Evolutionary conservation across 352 stramenopile genomes (phyloP), one percentile per base, ranked within the genome.

Genomic region (Thalassiosira hispida): DNA sequence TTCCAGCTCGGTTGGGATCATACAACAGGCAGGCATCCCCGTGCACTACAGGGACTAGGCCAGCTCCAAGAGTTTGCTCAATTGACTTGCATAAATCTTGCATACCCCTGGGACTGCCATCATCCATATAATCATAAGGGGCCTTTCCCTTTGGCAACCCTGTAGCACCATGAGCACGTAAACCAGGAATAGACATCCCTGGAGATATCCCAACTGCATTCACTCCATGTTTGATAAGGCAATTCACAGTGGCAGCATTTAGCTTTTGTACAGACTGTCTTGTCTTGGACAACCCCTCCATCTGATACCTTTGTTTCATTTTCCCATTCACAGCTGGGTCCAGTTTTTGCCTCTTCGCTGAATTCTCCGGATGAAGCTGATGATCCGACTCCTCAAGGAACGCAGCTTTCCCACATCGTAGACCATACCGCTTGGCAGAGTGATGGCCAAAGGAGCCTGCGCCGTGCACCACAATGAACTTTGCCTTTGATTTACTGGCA

Each of bases 371-470:
- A 49, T 49, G 40, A 49, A 18, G 3, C 11, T 5, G 9, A 16
- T 49, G 4, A 16, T 49, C 40, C n/a, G 40, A 25, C 2, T 67
- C 72, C 25, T 76, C 67, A 20, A 82, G 44, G 12, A 77, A 69
- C 8, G 53, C 73, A 2, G 73, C 62, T 38, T 82, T 82, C 1
- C 73, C 73, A 25, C 73, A 82, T 63, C 53, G 47, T 20, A 92
- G 60, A 11, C 77, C 77, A 67, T 89, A 89, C 35, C 86, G 62
- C 44, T 89, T 91, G 0, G 87, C 87, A 49, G 73, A 81, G 69
- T 84, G 73, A 77, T 92, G 87, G 14, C 87, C 87, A 81, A 91
- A 92, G 1, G 84, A 91, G 29, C 87, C 87, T 35, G 87, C 87
- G 23, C 87, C 87, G 62, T 92, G 87, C 25, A 92, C 61, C 12